Base-by-base conservation (phyloP, 306 rosid species). In the Chamaecrista fasciculata region DNA sequence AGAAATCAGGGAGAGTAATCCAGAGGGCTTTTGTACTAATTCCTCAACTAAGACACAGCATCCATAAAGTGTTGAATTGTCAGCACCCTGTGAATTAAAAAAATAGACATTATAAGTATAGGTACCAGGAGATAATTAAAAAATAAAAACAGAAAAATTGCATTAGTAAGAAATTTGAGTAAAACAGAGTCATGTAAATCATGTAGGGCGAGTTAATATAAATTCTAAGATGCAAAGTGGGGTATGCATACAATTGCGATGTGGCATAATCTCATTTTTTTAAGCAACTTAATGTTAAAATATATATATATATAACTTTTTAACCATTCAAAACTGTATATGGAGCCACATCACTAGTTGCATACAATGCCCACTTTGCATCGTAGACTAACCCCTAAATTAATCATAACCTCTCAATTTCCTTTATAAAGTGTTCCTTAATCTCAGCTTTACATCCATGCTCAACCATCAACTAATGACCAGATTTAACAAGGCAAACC, bases 31-130 rank as follows among this genome's bases (percentile, higher is more conserved):
- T 64, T 95, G 92, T 65, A 91, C 99, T 49, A 91, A 76, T 84
- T 95, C 99, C 66, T 95, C 99, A 67, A 91, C 97, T 69, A 95
- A 80, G 72, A 95, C 85, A 59, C 99, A 95, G 86, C 99, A 95
- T 49, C 99, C 99, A 69, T 91, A 95, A 78, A 95, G 83, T 56
- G 96, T 91, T 57, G 97, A 91, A 85, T 86, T 92, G 76, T 91
- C 95, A 60, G 96, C 99, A 74, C 92, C 99, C 99, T 95, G 50
- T 66, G 69, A 67, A 69, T 49, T 44, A 42, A 23, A 49, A 55
- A 49, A 53, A 26, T 66, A 50, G 23, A 11, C 34, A 26, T 44
- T n/a, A 25, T 69, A 26, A 52, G 62, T 37, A 43, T 48, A 39
- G 8, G 50, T 57, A 52, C 64, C 33, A 29, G 18, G 12, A 64